Conservation (phyloP, 2,329 filamentous ascomycete species). For the Cladophialophora bantiana region DNA sequence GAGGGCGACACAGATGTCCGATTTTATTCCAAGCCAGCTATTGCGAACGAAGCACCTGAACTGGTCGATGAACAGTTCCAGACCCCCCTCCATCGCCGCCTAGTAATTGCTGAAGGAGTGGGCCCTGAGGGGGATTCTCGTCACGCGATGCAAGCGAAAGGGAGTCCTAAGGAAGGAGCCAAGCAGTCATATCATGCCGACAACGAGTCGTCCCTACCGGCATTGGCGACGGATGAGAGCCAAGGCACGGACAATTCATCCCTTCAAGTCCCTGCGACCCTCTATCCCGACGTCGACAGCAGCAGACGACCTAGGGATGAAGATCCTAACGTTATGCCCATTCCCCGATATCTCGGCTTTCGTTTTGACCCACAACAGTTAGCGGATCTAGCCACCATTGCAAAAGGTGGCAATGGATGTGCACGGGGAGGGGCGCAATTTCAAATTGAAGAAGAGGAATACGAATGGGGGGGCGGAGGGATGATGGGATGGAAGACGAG, state of each 20-base stretch:
- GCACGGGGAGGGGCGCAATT: conserved; percentile 36
- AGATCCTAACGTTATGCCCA: conserved; percentile 38
- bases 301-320: conserved; percentile 33
- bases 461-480: conserved; percentile 39
- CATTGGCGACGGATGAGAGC: conserved; percentile 5
- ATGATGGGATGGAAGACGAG: conserved; percentile 33
- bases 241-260: neutral
- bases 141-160: neutral
- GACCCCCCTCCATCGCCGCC: neutral
- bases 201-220: neutral
- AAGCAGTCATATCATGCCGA: neutral
- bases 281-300: conserved; percentile 22
- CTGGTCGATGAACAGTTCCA: neutral
- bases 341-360: conserved; percentile 32
- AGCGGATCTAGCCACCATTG: conserved; percentile 37
- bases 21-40: conserved; percentile 6
- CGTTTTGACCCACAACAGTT: conserved; percentile 40
- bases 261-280: conserved; percentile 28
- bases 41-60: neutral
- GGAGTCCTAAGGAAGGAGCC: neutral
- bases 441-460: conserved; percentile 33
- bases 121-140: neutral
- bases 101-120: neutral
- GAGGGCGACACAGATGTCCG: conserved; percentile 6
- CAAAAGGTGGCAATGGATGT: conserved; percentile 40